Conservation (phyloP, 2,329 filamentous ascomycete genomes). For the Pseudogymnoascus sp. region DNA sequence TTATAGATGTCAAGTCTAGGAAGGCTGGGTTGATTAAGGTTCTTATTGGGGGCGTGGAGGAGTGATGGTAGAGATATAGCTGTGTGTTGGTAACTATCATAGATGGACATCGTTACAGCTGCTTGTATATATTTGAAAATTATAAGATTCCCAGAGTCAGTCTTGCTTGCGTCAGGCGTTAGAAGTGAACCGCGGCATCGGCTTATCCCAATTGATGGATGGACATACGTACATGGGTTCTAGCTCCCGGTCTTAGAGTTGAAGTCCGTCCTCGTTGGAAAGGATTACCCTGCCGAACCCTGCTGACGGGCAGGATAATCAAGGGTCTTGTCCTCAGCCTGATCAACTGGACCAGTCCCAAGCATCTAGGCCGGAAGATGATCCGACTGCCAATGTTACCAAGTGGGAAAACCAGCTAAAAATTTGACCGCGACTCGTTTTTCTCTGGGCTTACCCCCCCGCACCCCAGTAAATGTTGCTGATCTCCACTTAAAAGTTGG, state of each 20-base stretch:
- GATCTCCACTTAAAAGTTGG: neutral
- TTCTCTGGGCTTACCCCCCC: neutral
- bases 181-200: neutral
- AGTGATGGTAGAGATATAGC: neutral
- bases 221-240: neutral
- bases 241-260: neutral
- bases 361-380: neutral
- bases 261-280: neutral
- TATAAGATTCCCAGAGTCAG: neutral
- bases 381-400: neutral
- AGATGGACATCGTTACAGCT: neutral
- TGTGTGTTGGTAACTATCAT: neutral
- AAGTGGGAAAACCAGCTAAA: neutral
- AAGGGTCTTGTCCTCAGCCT: neutral
- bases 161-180: neutral
- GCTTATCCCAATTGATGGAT: too few species aligned
- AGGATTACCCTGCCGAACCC: too few species aligned
- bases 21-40: conserved; percentile 57
- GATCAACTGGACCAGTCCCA: neutral
- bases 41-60: conserved; percentile 46
- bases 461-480: neutral
- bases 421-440: neutral
- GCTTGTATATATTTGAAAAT: neutral
- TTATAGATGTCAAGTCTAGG: conserved; percentile 75
- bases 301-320: neutral